phyloP scores from a whole-genome alignment of 495 filamentous ascomycete genomes.

The Terfezia claveryi region DNA sequence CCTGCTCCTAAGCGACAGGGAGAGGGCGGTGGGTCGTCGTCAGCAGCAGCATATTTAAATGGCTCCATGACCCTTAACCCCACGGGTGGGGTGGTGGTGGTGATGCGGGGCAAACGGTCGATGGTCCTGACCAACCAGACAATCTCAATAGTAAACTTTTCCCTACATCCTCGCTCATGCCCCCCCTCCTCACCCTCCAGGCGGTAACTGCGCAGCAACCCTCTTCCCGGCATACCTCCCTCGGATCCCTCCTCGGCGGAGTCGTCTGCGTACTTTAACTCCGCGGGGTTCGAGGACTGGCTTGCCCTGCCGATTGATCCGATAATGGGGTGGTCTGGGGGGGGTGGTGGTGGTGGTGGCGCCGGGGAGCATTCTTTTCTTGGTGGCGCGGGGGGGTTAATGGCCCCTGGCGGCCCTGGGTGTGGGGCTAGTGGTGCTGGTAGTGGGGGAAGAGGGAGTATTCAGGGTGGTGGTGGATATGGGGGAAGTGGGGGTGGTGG shows the following conservation, averaged over 20 bases:
- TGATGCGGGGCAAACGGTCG: not conserved
- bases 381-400: slow-evolving; percentile 13
- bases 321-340: slow-evolving; percentile 5
- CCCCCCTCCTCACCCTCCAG: not conserved
- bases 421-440: not conserved
- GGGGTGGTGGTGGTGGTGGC: slow-evolving; percentile 10
- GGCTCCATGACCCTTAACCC: not conserved
- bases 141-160: not conserved
- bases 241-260: not conserved
- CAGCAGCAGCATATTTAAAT: not conserved
- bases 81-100: not conserved
- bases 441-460: not conserved
- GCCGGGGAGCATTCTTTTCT: slow-evolving; percentile 9
- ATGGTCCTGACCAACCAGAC: not conserved
- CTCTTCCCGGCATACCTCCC: not conserved
- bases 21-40: not conserved
- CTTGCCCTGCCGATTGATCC: slow-evolving; percentile 17
- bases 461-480: not conserved
- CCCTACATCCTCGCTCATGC: not conserved
- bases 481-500: not conserved
- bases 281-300: slow-evolving; percentile 12
- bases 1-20: not conserved
- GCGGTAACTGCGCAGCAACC: not conserved
- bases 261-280: not conserved
- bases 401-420: not conserved